A percentile compares a stretch with the other conserved stretches of the same genome.
These are phyloP conservation scores for Suhomyces taliae DNA, from an alignment of 1,139 yeast species.

Conservation along the genomic window DNA sequence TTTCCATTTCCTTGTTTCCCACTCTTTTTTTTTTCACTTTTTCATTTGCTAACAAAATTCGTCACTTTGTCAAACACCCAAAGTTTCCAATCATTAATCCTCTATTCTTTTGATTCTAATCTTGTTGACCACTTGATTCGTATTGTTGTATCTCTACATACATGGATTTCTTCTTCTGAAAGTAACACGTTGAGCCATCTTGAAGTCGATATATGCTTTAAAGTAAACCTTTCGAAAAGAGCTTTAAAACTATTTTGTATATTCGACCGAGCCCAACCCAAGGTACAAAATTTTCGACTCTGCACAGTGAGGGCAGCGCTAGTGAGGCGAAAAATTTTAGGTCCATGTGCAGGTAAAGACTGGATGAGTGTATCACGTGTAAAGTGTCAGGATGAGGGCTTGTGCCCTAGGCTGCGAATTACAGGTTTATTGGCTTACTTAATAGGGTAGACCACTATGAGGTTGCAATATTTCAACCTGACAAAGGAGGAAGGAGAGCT, in stretches of 20 bases:
- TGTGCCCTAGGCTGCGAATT: conserved; percentile 11
- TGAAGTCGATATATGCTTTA: conserved; percentile 20
- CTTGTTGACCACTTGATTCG: neutral
- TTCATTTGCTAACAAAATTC: too few species aligned
- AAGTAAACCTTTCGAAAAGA: conserved; percentile 17
- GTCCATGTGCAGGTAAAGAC: conserved; percentile 7
- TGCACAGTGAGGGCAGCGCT: conserved; percentile 5
- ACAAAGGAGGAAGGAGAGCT: neutral
- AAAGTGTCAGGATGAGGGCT: conserved; percentile 7
- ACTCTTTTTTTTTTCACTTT: too few species aligned
- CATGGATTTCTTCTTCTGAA: conserved; percentile 56
- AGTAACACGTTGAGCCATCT: conserved; percentile 55
- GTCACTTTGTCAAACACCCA: too few species aligned
- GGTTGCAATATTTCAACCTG: neutral
- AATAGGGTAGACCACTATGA: too few species aligned
- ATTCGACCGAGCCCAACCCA: conserved; percentile 7
- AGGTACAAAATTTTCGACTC: conserved; percentile 11
- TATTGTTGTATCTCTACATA: conserved; percentile 23
- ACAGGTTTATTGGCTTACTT: neutral
- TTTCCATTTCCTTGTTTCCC: too few species aligned
- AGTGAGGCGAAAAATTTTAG: conserved; percentile 9
- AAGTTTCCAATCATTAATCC: neutral
- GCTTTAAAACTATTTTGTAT: conserved; percentile 13
- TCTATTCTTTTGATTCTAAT: neutral
- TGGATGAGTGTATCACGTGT: conserved; percentile 7